A percentile compares a stretch with the other conserved stretches of the same genome.
Evolutionary conservation across 306 rosid genomes (phyloP).

Genomic region (Ziziphus jujuba): DNA sequence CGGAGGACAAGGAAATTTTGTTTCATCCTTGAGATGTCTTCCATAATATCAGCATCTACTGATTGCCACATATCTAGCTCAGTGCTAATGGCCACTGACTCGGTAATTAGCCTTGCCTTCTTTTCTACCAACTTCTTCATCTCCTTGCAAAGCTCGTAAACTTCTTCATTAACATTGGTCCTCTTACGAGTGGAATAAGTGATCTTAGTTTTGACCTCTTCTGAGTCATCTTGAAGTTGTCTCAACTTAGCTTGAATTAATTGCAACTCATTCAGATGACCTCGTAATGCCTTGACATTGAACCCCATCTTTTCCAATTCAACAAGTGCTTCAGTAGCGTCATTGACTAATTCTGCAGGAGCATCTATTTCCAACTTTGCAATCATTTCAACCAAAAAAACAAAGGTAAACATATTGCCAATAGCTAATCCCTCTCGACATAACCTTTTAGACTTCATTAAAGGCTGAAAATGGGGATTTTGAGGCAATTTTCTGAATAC

Average conservation of each 20-base stretch:
- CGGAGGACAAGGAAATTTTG: not conserved
- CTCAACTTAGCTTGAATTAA: constrained; percentile 1
- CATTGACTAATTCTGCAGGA: constrained; percentile 4
- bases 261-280: constrained; percentile 8
- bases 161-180: not conserved
- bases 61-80: constrained; percentile 5
- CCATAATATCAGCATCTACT: not conserved
- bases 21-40: constrained; percentile 2
- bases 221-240: not conserved
- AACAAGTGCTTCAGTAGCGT: not conserved
- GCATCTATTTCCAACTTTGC: not conserved
- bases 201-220: constrained; percentile 9
- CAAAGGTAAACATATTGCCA: constrained; percentile 21
- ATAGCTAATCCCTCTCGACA: constrained; percentile 22
- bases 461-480: constrained; percentile 19
- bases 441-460: not conserved
- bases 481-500: constrained; percentile 24
- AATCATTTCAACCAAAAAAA: constrained; percentile 15
- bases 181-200: not conserved
- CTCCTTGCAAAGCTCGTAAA: constrained; percentile 3
- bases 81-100: not conserved
- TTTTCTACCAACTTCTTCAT: constrained; percentile 17
- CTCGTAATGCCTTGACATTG: constrained; percentile 7
- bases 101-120: not conserved
- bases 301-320: constrained; percentile 19